Percentiles rank a stretch among this genome's conserved stretches.
phyloP scores from a whole-genome alignment of 2,329 filamentous ascomycete genomes.

The Diaporthe vexans region DNA sequence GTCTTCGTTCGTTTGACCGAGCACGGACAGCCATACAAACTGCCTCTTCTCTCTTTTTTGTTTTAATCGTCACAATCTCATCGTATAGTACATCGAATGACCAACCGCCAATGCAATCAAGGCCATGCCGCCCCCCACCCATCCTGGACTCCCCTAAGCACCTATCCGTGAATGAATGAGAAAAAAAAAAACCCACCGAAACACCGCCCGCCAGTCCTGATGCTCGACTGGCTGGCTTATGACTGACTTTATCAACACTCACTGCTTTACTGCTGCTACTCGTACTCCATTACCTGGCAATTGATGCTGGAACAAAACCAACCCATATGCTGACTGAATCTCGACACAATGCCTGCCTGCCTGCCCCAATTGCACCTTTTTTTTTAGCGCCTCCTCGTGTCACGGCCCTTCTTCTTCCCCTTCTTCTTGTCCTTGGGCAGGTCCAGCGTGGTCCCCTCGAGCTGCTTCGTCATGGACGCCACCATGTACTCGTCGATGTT shows the following conservation, averaged over 20 bases:
- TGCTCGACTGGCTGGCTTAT: background rate
- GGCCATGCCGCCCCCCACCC: background rate
- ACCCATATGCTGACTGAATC: background rate
- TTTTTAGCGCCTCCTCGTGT: conserved; percentile 64
- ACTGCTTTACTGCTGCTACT: background rate
- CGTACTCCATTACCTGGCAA: background rate
- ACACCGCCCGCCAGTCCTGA: background rate
- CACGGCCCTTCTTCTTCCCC: conserved; percentile 71
- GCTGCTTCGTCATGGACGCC: conserved; percentile 73
- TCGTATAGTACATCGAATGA: conserved; percentile 23
- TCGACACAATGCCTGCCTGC: background rate
- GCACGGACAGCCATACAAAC: background rate
- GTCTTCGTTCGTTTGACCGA: background rate
- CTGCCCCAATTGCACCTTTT: background rate
- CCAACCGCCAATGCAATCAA: background rate
- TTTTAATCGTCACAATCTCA: conserved; percentile 46
- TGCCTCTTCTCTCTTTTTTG: background rate
- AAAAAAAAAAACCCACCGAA: background rate
- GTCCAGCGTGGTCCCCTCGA: conserved; percentile 72
- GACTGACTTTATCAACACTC: background rate
- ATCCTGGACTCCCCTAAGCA: background rate
- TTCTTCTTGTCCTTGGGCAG: conserved; percentile 76
- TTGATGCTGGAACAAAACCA: background rate
- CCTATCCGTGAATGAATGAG: conserved; percentile 5
- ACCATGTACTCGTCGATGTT: conserved; percentile 85